Base-by-base conservation (phyloP, 257 asterid species). In the Marsdenia floribunda region DNA sequence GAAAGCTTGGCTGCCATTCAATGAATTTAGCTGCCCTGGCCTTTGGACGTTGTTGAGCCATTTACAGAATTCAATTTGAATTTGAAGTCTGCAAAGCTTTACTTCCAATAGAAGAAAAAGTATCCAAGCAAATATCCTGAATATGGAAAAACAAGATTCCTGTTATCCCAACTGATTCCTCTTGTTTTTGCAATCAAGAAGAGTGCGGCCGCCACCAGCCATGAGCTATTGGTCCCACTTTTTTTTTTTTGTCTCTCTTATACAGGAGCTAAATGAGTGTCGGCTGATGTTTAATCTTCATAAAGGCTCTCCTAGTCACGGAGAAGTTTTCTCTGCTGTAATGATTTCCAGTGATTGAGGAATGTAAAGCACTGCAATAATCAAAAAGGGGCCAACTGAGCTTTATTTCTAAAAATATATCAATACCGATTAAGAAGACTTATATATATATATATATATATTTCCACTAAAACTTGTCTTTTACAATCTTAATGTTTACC, bases 1-100 rank as follows among this genome's bases (percentile, higher is more conserved):
- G 68, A 72, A 37, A 59, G 42, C 68, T 16, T 21, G 37, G 86
- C 80, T 82, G 57, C 35, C 86, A 74, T 85, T 80, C 87, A 80
- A 19, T 78, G 89, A 70, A 80, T 73, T n/a, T 70, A 42, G 80
- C 55, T 29, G 70, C 70, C 70, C 66, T 2, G 1, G 44, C 44
- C 73, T 59, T 46, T 24, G 68, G 19, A 37, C 73, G 65, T 14
- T 21, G 33, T 21, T 52, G 33, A 68, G 53, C 58, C 22, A 7
- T 2, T 3, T 46, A 55, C 18, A 76, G 72, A 50, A 9, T 26
- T 38, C 64, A 75, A 29, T 10, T 15, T 8, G 12, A 70, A 37
- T 9, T 67, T 65, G 78, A 58, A 13, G 19, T 53, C 40, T 60
- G 37, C 66, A 50, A 52, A 77, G 65, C 68, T 29, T 78, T 71